Evolutionary conservation across 768 basidiomycete species (phyloP), one percentile per base, ranked within the genome.

Genomic region (Pulveroboletus sp.): DNA sequence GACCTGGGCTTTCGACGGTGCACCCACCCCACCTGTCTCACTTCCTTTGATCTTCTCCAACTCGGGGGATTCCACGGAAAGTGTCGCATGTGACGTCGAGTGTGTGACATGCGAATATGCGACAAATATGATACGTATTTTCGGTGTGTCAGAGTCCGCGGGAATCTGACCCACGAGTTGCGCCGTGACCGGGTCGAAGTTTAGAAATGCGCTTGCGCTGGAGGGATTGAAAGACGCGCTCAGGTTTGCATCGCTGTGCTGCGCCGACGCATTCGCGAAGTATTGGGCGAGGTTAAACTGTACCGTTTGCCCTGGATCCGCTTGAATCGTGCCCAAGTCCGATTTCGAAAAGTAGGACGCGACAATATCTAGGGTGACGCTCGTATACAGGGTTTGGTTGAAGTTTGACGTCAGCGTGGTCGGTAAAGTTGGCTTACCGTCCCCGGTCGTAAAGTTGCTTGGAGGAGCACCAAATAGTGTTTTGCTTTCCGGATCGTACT

Each of bases 261-360:
- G 72, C 28, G 60, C 60, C 21, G 64, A 66, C 31, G 59, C 57
- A 57, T 82, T 79, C 21, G 80, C 79, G 58, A 86, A 78, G 67
- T 77, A 84, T 30, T 71, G 69, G 2, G 64, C 58, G 33, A 93
- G 71, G 56, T 75, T 66, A 58, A 88, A 83, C 7, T 71, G 58
- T 39, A 90, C 68, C 4, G 64, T 38, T 43, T 76, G 66, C 8
- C 80, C 81, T 13, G 78, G 79, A 24, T 73, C 70, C 35, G 74
- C 76, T 42, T 78, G 69, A 43, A 86, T 69, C 18, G 81, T 73
- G 15, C 86, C 80, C 39, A 91, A 68, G 30, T 71, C 68, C 18
- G 80, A 71, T 18, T 71, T 54, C 10, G 77, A 71, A 71, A 96
- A 95, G 65, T 80, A 88, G 4, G 90, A 86, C 4, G 84, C 77